Conservation (phyloP, 306 rosid genomes). For the Gastrolobium villosum region DNA sequence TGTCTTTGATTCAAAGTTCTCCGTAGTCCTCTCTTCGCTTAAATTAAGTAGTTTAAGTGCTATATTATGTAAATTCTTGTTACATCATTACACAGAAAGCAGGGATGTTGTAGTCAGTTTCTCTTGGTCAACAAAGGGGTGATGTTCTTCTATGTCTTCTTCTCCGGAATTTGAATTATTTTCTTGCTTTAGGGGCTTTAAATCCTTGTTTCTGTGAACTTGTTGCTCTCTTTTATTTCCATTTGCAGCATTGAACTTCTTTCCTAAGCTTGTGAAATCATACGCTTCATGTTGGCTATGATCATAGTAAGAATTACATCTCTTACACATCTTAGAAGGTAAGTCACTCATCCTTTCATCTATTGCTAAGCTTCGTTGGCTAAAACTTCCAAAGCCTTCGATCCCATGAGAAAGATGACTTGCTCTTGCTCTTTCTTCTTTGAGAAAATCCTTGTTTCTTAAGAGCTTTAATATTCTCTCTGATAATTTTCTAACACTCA, state of each 20-base stretch:
- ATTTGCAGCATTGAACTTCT: background rate
- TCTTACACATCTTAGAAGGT: slow-evolving; percentile 45
- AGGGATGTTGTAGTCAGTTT: slow-evolving; percentile 50
- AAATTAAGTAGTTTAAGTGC: background rate
- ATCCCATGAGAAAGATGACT: slow-evolving; percentile 66
- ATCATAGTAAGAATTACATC: slow-evolving; percentile 55
- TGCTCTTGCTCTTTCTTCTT: slow-evolving; percentile 68
- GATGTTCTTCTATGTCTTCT: slow-evolving; percentile 43
- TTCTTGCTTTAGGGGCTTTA: slow-evolving; percentile 36
- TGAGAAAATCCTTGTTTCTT: slow-evolving; percentile 46
- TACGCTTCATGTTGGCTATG: slow-evolving; percentile 24
- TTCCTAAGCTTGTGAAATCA: slow-evolving; percentile 15
- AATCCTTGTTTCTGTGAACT: slow-evolving; percentile 25
- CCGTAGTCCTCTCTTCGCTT: background rate
- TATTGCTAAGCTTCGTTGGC: slow-evolving; percentile 41
- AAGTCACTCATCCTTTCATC: slow-evolving; percentile 45
- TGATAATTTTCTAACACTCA: slow-evolving; percentile 59
- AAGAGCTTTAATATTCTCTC: slow-evolving; percentile 64
- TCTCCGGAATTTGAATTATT: slow-evolving; percentile 32
- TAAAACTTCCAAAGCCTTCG: slow-evolving; percentile 79
- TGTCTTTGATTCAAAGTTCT: background rate
- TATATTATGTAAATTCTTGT: background rate
- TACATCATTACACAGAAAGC: slow-evolving; percentile 45
- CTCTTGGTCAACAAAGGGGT: slow-evolving; percentile 62
- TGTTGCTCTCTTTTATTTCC: slow-evolving; percentile 16